Evolutionary conservation across 2,329 filamentous ascomycete genomes (phyloP).

Genomic region (Simplicillium sp.): DNA sequence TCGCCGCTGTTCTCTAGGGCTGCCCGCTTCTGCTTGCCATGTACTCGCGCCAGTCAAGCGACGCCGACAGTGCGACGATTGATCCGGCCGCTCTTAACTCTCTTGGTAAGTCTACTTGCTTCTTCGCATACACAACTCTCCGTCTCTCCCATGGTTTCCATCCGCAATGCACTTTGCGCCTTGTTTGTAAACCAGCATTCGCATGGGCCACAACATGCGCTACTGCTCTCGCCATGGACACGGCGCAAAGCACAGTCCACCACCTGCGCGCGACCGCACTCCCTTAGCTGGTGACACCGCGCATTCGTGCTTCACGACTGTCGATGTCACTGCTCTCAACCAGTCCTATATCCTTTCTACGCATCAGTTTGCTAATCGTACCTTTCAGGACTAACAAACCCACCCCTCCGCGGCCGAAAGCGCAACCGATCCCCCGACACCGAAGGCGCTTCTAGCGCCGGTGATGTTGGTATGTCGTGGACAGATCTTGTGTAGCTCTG

Average conservation of each 20-base stretch:
- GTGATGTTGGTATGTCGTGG: constrained; percentile 64
- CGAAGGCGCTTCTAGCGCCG: constrained; percentile 42
- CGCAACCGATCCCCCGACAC: constrained; percentile 67
- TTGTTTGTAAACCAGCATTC: constrained; percentile 7
- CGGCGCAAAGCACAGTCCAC: no score
- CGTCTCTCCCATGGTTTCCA: neutral
- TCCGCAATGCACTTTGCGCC: constrained; percentile 8
- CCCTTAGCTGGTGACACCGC: neutral
- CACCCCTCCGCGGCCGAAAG: constrained; percentile 48
- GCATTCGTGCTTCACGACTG: constrained; percentile 6
- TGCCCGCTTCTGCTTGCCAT: constrained; percentile 14
- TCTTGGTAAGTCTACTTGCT: constrained; percentile 54
- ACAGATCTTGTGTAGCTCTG: constrained; percentile 20
- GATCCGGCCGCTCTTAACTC: constrained; percentile 81
- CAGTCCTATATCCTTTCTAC: neutral
- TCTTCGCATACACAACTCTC: constrained; percentile 7
- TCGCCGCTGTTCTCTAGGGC: constrained; percentile 7
- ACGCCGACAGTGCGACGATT: constrained; percentile 80
- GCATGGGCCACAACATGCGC: no score
- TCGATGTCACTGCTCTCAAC: neutral
- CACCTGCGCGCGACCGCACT: neutral
- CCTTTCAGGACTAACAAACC: no score
- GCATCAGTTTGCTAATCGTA: no score
- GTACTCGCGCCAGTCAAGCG: constrained; percentile 46
- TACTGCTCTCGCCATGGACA: no score